Percentiles rank a stretch among this genome's conserved stretches.
These are phyloP conservation scores for Lablab purpureus DNA, from an alignment of 306 rosid species.

Conservation along the genomic window DNA sequence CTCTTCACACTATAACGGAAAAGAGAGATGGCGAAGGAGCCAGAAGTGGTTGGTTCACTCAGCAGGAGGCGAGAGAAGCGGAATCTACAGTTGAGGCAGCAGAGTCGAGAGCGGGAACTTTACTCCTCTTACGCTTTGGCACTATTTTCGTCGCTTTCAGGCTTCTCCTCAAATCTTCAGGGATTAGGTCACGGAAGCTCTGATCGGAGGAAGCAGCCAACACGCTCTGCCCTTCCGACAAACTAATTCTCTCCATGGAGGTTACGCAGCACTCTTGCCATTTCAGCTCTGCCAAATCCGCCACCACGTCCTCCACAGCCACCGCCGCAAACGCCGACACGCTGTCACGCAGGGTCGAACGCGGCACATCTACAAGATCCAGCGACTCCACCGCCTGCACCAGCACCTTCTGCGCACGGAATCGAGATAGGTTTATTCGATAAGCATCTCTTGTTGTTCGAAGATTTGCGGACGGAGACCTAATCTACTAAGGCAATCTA, in stretches of 20 bases:
- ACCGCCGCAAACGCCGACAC: slow-evolving; percentile 52
- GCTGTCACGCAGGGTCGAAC: slow-evolving; percentile 67
- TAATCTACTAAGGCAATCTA: not conserved
- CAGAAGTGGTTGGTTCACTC: slow-evolving; percentile 17
- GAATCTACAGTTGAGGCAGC: slow-evolving; percentile 47
- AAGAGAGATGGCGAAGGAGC: not conserved
- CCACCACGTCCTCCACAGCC: slow-evolving; percentile 57
- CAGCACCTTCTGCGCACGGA: slow-evolving; percentile 54
- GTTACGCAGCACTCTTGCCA: slow-evolving; percentile 91
- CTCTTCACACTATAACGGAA: not conserved
- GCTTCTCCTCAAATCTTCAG: not conserved
- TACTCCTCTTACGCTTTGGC: slow-evolving; percentile 51
- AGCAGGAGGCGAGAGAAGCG: slow-evolving; percentile 57
- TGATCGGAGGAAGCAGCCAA: slow-evolving; percentile 28
- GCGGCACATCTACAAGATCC: slow-evolving; percentile 58
- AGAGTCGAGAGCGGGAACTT: slow-evolving; percentile 14
- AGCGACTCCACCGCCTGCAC: slow-evolving; percentile 61
- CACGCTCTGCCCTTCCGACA: slow-evolving; percentile 33
- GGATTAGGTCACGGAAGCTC: slow-evolving; percentile 10
- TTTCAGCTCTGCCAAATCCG: slow-evolving; percentile 65
- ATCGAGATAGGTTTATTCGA: slow-evolving; percentile 5
- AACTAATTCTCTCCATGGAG: slow-evolving; percentile 58
- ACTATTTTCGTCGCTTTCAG: slow-evolving; percentile 35
- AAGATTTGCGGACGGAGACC: not conserved
- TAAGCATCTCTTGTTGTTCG: slow-evolving; percentile 4